A percentile compares a stretch with the other conserved stretches of the same genome.
These are phyloP conservation scores for Haematococcus lacustris DNA, from an alignment of 139 green algal species.

Conservation along the genomic window DNA sequence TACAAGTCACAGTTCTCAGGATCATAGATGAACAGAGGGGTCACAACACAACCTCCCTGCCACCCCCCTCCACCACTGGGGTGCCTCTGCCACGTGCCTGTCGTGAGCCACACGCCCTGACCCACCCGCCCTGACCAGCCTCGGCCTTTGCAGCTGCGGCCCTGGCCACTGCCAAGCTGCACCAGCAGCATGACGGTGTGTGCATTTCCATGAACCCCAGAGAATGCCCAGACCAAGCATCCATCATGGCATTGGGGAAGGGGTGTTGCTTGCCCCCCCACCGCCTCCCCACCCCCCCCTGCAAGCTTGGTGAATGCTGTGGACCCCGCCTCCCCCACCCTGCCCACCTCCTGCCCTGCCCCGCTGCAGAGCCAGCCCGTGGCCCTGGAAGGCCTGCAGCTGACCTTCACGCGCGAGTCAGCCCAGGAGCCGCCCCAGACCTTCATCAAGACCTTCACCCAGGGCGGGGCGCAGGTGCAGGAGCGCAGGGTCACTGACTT, in stretches of 20 bases:
- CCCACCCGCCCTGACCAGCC: too few species aligned
- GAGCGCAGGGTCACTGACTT: conserved; percentile 77
- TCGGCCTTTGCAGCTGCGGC: too few species aligned
- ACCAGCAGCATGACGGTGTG: too few species aligned
- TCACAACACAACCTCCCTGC: too few species aligned
- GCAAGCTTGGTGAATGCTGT: neutral
- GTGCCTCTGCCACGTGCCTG: too few species aligned
- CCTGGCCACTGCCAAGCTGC: too few species aligned
- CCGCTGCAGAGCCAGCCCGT: conserved; percentile 14
- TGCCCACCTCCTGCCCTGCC: neutral
- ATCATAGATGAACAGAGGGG: too few species aligned
- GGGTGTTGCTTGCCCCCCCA: neutral
- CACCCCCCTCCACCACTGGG: too few species aligned
- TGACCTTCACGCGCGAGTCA: conserved; percentile 57
- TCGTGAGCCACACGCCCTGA: too few species aligned
- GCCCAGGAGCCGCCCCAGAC: conserved; percentile 50
- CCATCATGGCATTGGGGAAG: neutral
- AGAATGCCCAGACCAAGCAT: too few species aligned
- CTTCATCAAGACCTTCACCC: conserved; percentile 41
- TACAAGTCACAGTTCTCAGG: too few species aligned
- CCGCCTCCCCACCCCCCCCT: neutral
- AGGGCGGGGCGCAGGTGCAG: conserved; percentile 5
- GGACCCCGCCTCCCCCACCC: neutral
- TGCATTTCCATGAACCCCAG: too few species aligned
- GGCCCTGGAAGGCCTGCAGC: conserved; percentile 49